Base-by-base conservation (phyloP, 2,329 filamentous ascomycete genomes). In the Ceratocystis lukuohia region DNA sequence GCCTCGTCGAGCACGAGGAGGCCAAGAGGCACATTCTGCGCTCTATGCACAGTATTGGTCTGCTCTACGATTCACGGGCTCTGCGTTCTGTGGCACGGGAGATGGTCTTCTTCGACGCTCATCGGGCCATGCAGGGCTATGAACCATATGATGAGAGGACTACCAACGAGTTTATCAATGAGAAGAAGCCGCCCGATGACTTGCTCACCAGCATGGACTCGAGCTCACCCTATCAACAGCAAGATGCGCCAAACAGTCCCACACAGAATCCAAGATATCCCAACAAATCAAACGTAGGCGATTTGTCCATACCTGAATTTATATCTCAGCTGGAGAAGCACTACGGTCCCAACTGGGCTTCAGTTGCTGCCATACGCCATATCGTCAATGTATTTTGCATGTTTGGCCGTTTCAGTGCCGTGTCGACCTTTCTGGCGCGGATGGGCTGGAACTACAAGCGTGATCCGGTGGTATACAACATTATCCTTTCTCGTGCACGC, bases 1-100 rank as follows among this genome's bases (percentile, higher is more conserved):
- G 74, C n/a, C 74, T 82, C 57, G 81, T 88, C 67, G 81, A 83
- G 72, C 81, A 80, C 10, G 84, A 86, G 71, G 79, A 82, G n/a
- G 77, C 79, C 62, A 75, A 76, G 64, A 76, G 77, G 28, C 77
- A 79, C 69, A 73, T 80, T 37, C 71, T 82, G 37, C 75, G 76
- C 12, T 74, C 74, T 66, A 82, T 83, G 79, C 74, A 78, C 65
- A 72, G 75, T 45, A 73, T 76, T 20, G 77, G 77, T 28, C 73
- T 81, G 62, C 74, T 82, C 50, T 71, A 74, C 6, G 74, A 76
- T 28, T 72, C 73, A 0, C 70, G 70, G 0, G 75, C 75, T 1
- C 72, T 76, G 6, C 74, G 73, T 6, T 72, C 71, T 8, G 73
- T 82, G 28, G 77, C 79, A 2, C 69, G 70, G 10, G 73, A 77